These are phyloP conservation scores for Avena eriantha DNA, from an alignment of 176 grass and related monocot species.

Conservation along the genomic window DNA sequence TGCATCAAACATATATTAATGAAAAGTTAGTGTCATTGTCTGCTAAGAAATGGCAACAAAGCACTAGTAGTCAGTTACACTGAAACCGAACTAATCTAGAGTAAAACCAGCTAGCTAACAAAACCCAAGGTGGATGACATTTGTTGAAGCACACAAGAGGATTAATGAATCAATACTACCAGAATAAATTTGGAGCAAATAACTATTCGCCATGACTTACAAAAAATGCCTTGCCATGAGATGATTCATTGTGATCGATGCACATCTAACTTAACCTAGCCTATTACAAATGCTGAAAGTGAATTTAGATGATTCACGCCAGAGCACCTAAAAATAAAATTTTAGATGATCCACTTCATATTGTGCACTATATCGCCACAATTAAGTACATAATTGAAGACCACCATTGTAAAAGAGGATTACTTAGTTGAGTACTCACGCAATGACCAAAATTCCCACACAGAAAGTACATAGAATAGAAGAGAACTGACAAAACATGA, in stretches of 20 bases:
- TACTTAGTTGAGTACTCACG: conserved; percentile 3
- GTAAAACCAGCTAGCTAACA: not conserved
- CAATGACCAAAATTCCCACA: not conserved
- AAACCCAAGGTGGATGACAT: not conserved
- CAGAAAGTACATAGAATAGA: not conserved
- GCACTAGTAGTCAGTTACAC: not conserved
- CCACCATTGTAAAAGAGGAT: not conserved
- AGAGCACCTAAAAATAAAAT: not conserved
- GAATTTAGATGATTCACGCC: not conserved
- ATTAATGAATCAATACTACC: not conserved
- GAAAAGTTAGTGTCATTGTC: not conserved
- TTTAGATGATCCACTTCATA: not conserved
- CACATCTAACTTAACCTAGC: not conserved
- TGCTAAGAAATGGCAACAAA: not conserved
- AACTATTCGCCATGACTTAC: conserved; percentile 11
- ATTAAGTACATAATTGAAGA: not conserved
- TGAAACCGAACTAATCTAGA: not conserved
- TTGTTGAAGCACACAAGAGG: not conserved
- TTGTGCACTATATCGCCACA: not conserved
- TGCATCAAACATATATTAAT: not conserved
- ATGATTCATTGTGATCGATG: not conserved
- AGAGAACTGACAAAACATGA: not conserved
- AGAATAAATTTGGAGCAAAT: not conserved
- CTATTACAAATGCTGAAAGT: not conserved
- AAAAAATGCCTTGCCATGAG: not conserved